Conservation (phyloP, 2,329 filamentous ascomycete species). For the Aspergillus nomiae region DNA sequence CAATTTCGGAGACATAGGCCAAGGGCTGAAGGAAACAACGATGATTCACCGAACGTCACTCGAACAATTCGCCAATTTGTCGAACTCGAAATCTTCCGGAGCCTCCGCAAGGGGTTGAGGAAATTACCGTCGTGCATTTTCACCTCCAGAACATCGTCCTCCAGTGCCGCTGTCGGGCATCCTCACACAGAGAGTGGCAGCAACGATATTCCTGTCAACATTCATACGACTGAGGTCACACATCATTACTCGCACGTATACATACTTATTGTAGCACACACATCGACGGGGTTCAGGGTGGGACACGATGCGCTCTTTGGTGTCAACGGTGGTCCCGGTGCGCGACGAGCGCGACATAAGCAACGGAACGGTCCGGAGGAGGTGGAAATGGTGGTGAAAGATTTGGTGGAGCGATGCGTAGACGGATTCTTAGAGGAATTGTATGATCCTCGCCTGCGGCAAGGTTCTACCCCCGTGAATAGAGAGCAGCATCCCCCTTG, state of each 20-base stretch:
- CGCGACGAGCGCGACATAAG: conserved; percentile 7
- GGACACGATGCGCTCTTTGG: conserved; percentile 56
- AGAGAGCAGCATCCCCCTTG: conserved; percentile 36
- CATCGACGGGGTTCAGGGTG: conserved; percentile 49
- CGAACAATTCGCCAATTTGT: conserved; percentile 27
- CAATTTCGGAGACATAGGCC: background rate
- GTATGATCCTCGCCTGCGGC: conserved; percentile 32
- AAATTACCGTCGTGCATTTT: conserved; percentile 19
- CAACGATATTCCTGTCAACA: conserved; percentile 24
- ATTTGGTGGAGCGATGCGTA: conserved; percentile 48
- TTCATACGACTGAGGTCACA: conserved; percentile 45
- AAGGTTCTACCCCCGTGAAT: background rate
- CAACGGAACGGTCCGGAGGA: conserved; percentile 2
- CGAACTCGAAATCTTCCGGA: conserved; percentile 21
- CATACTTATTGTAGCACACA: conserved; percentile 58
- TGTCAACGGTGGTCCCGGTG: conserved; percentile 10
- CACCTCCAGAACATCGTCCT: background rate
- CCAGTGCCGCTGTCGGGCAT: background rate
- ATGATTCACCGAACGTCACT: background rate
- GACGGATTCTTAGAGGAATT: conserved; percentile 50
- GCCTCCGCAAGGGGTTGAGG: conserved; percentile 21
- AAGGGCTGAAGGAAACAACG: background rate
- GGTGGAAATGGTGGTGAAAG: conserved; percentile 26
- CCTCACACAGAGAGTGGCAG: background rate
- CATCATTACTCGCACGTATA: conserved; percentile 51